Evolutionary conservation across 2,329 filamentous ascomycete species (phyloP), one percentile per base, ranked within the genome.

Genomic region (Aureobasidium sp.): DNA sequence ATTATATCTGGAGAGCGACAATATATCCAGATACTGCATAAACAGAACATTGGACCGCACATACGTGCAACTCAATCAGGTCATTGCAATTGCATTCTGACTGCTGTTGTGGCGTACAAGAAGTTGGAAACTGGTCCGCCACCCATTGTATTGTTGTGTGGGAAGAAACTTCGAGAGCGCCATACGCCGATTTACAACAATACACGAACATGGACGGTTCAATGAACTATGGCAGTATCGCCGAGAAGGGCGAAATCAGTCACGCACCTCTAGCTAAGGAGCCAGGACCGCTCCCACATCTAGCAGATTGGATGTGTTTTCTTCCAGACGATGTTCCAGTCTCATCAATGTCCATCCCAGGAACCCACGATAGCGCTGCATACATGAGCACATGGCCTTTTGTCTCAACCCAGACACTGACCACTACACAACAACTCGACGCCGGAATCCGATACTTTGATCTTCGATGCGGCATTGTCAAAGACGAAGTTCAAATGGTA

Each of bases 381-480:
- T 71, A 66, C 58, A 74, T 70, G 8, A 66, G 64, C n/a, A 66
- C 66, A 25, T 71, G 66, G 66, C 72, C 72, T 3, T 74, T 73
- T 61, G 64, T 74, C 39, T 59, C 68, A 8, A 73, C 72, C 7
- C 72, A 74, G 48, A 68, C 62, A 3, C 67, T 73, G 58, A 62
- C 64, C 47, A 67, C 70, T 15, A 49, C 54, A 25, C 48, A 66
- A 29, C 72, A 74, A 63, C 68, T 74, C 37, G 62, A 70, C 41
- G 65, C 68, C 39, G 72, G 72, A 6, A 72, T 74, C 53, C 67
- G 72, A 21, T 74, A 72, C 66, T 72, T 74, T 47, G 72, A 74
- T 61, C 66, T 74, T 6, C 71, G 72, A 16, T 72, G 70, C 63
- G 72, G 71, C 2, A 63, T 74, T 11, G 64, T 66, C 32, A 63